Conservation (phyloP, 1,139 yeast genomes). For the Geotrichum fermentans region DNA sequence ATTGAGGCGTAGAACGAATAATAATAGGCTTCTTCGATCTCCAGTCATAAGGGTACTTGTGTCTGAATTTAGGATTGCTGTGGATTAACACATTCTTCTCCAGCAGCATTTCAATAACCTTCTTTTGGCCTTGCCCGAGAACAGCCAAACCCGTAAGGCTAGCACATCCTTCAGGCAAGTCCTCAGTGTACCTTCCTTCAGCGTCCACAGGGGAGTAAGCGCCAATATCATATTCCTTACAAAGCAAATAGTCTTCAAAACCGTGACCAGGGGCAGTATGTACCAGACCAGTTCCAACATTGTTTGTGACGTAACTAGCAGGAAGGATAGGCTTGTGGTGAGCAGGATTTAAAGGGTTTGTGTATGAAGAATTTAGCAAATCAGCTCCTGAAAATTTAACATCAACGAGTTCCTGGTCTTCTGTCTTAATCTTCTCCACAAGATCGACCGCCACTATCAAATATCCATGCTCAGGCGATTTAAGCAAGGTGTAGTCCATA, state of each 20-base stretch:
- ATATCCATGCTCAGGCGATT: constrained; percentile 35
- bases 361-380: constrained; percentile 47
- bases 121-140: constrained; percentile 51
- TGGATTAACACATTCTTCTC: constrained; percentile 47
- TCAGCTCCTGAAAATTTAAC: constrained; percentile 42
- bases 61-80: constrained; percentile 52
- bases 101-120: constrained; percentile 45
- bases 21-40: constrained; percentile 92
- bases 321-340: constrained; percentile 55
- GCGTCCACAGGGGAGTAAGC: constrained; percentile 76
- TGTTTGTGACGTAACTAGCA: constrained; percentile 75
- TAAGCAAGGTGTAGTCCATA: constrained; percentile 51
- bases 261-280: constrained; percentile 99
- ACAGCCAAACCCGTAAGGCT: constrained; percentile 56
- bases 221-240: constrained; percentile 51
- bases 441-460: constrained; percentile 34
- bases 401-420: constrained; percentile 17
- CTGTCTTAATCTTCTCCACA: constrained; percentile 19
- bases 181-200: constrained; percentile 57
- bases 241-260: constrained; percentile 79
- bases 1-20: constrained; percentile 91
- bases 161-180: constrained; percentile 45
- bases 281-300: constrained; percentile 91
- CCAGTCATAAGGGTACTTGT: constrained; percentile 97
- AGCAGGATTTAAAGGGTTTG: constrained; percentile 39